phyloP scores from a whole-genome alignment of 345 rosid species.

The Pistacia atlantica region DNA sequence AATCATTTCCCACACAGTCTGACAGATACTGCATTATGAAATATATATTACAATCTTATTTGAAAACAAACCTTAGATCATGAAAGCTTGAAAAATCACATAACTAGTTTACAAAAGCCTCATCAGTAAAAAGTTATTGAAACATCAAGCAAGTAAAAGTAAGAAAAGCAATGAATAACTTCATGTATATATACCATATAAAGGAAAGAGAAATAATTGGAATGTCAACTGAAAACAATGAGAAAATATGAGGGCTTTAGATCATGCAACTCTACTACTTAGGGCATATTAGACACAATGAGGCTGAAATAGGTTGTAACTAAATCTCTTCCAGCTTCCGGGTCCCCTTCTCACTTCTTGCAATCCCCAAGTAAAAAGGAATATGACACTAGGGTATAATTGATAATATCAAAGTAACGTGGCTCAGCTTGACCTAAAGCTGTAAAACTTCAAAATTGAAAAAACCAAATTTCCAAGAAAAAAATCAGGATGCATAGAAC shows the following conservation, averaged over 20 bases:
- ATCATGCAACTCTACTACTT: not conserved
- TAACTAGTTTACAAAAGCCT: not conserved
- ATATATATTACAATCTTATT: not conserved
- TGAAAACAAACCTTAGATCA: not conserved
- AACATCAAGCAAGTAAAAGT: not conserved
- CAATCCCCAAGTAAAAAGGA: not conserved
- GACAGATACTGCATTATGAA: not conserved
- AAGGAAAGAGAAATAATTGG: not conserved
- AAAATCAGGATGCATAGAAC: not conserved
- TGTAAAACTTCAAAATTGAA: not conserved
- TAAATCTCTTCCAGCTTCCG: not conserved
- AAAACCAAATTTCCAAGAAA: not conserved
- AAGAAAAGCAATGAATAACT: not conserved
- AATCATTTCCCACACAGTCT: not conserved
- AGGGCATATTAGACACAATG: not conserved
- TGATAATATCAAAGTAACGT: not conserved
- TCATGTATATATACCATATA: not conserved
- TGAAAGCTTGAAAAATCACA: no score
- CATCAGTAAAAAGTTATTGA: not conserved
- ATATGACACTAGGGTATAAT: not conserved
- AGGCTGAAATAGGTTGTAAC: not conserved
- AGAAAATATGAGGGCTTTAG: not conserved
- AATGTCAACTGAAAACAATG: conserved; percentile 7
- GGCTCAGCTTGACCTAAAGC: not conserved
- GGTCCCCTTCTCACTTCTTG: not conserved